Base-by-base conservation (phyloP, 106 monocot species). In the Platanthera guangdongensis region DNA sequence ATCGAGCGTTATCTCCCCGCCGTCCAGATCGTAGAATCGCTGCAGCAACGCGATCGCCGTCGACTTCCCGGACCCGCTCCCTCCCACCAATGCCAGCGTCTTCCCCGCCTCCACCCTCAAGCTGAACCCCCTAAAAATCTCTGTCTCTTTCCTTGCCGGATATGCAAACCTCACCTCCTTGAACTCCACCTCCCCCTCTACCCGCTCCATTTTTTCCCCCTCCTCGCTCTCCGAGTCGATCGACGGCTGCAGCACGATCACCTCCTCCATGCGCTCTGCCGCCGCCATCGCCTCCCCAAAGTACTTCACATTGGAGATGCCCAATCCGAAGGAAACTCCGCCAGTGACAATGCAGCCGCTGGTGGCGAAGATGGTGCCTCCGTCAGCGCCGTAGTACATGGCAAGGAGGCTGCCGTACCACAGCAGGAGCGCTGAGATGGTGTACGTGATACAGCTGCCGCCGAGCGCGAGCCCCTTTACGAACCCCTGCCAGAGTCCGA, bases 331-430 rank as follows among this genome's bases (percentile, higher is more conserved):
- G 28, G 86, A 90, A 85, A 95, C 78, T 80, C 95, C 95, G 0
- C 95, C 95, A 74, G 82, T 74, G 48, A 95, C 63, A 63, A 86
- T 78, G 59, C 80, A 78, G 16, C 82, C 84, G 9, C 89, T 86
- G 74, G 80, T 83, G 25, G 87, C 87, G 78, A 90, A 92, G 78
- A 92, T 78, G n/a, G 87, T 90, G 45, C 95, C 95, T 5, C 95
- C 95, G 51, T 78, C 51, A 12, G 52, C 76, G 21, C 81, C 82
- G 47, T 92, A 88, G 78, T 88, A 83, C 84, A 95, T 92, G 57
- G 92, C 90, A 5, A 95, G 83, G 28, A 74, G 86, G 83, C 92
- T 90, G 57, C 92, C 87, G 52, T 92, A 92, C 95, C 95, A 95
- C 18, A 80, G 71, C 50, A 88, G 68, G 76, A 95, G 82, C 3